Evolutionary conservation across 1,139 yeast species (phyloP).

Genomic region (Magnusiomyces tetraspermus): DNA sequence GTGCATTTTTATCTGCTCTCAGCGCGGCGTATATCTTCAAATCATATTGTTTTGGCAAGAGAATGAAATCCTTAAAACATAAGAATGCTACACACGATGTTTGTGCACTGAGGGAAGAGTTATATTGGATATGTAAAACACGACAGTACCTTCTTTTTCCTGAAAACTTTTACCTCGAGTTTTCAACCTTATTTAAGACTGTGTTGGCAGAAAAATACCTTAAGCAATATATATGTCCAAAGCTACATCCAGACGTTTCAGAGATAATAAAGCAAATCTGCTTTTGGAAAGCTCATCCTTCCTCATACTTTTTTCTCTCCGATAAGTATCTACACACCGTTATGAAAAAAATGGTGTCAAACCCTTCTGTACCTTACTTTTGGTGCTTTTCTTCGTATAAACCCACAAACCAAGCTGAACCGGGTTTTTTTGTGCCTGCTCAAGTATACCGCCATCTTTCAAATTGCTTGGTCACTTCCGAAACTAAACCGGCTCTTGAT

Average conservation of each 20-base stretch:
- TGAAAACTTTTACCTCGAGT: not conserved
- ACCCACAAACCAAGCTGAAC: not conserved
- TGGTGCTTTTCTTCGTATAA: not conserved
- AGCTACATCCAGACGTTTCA: not conserved
- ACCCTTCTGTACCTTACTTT: not conserved
- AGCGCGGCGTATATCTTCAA: not conserved
- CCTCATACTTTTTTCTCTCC: not conserved
- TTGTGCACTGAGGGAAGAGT: not conserved
- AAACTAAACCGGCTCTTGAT: not conserved
- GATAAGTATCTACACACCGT: not conserved
- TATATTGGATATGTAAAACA: not conserved
- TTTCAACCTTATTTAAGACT: not conserved
- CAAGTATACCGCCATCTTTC: not conserved
- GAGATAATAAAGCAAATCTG: not conserved
- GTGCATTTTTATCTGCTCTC: not conserved
- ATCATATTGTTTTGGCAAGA: not conserved
- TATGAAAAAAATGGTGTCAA: not conserved
- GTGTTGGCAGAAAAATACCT: not conserved
- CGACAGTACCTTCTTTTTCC: not conserved
- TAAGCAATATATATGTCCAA: not conserved
- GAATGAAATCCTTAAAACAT: not conserved
- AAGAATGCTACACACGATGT: not conserved
- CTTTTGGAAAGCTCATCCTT: not conserved
- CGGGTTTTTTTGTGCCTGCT: not conserved
- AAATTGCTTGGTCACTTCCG: not conserved